A percentile compares a stretch with the other conserved stretches of the same genome.
Evolutionary conservation across 2,329 filamentous ascomycete genomes (phyloP).

Genomic region (Bipolaris zeicola): DNA sequence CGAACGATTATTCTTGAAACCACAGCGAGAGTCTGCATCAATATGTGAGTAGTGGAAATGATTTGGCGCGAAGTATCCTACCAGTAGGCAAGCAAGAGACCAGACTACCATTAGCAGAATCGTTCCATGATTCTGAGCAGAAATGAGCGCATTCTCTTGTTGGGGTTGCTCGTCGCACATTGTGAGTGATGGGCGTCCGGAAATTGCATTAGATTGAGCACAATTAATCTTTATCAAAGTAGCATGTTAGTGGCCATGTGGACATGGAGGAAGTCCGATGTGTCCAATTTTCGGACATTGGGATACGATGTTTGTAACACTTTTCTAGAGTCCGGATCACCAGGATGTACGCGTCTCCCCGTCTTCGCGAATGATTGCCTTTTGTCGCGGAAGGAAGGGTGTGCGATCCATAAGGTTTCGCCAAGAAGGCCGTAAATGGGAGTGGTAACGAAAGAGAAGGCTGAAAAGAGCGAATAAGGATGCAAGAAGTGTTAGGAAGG

Average conservation of each 20-base stretch:
- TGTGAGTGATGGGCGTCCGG: conserved; percentile 15
- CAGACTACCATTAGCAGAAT: conserved; percentile 35
- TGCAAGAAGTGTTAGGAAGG: conserved; percentile 1
- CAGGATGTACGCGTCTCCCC: conserved; percentile 14
- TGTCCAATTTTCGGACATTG: conserved; percentile 15
- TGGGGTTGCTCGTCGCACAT: conserved; percentile 20
- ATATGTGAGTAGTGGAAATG: conserved; percentile 7
- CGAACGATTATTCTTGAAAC: conserved; percentile 24
- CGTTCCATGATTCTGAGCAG: conserved; percentile 31
- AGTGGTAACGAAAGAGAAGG: conserved; percentile 13
- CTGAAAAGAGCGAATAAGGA: conserved; percentile 17
- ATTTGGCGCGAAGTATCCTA: conserved; percentile 8
- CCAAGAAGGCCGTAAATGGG: conserved; percentile 21
- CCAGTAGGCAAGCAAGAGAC: conserved; percentile 33
- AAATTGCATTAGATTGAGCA: conserved; percentile 29
- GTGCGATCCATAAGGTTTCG: conserved; percentile 16
- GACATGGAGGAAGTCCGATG: conserved; percentile 17
- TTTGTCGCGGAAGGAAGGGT: conserved; percentile 10
- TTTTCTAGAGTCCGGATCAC: conserved; percentile 21
- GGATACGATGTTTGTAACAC: conserved; percentile 19
- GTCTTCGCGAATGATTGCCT: conserved; percentile 21
- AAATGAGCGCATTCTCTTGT: conserved; percentile 27
- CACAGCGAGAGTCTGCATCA: conserved; percentile 24
- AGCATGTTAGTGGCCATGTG: conserved; percentile 10
- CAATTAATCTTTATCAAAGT: conserved; percentile 24